phyloP scores from a whole-genome alignment of 768 basidiomycete genomes.

The Suillus paluster region DNA sequence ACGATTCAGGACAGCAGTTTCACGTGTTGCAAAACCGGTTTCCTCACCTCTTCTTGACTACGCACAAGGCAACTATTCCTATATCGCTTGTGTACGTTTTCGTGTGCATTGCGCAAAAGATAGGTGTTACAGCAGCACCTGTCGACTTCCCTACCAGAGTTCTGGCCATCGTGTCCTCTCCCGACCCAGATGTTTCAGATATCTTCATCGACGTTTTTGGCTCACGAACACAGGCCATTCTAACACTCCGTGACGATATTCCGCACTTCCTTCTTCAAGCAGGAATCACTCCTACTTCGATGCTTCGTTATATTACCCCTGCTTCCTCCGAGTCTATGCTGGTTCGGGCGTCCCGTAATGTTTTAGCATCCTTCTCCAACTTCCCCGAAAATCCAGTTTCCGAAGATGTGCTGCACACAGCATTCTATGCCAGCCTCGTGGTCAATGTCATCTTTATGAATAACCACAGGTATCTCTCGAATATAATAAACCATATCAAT shows the following conservation, averaged over 20 bases:
- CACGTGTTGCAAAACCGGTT: slow-evolving; percentile 55
- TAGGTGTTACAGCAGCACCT: slow-evolving; percentile 57
- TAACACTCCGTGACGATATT: slow-evolving; percentile 42
- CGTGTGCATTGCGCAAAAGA: slow-evolving; percentile 52
- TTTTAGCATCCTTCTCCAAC: slow-evolving; percentile 37
- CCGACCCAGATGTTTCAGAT: slow-evolving; percentile 38
- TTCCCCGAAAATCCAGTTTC: slow-evolving; percentile 24
- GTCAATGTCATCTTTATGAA: slow-evolving; percentile 43
- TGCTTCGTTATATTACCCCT: slow-evolving; percentile 30
- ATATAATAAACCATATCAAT: slow-evolving; percentile 37
- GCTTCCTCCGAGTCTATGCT: slow-evolving; percentile 42
- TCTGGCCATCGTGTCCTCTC: slow-evolving; percentile 51
- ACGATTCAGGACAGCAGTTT: slow-evolving; percentile 40
- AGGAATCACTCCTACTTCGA: slow-evolving; percentile 25
- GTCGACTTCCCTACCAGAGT: slow-evolving; percentile 62
- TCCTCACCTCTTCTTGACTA: slow-evolving; percentile 59
- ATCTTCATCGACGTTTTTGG: slow-evolving; percentile 55
- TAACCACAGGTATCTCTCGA: slow-evolving; percentile 35
- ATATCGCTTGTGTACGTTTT: slow-evolving; percentile 66
- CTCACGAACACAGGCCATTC: slow-evolving; percentile 35
- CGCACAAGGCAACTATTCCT: slow-evolving; percentile 55
- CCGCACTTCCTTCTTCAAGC: slow-evolving; percentile 33
- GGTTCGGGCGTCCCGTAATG: slow-evolving; percentile 44
- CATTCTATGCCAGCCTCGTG: slow-evolving; percentile 41
- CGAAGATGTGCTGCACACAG: slow-evolving; percentile 39